Evolutionary conservation across 768 basidiomycete species (phyloP), one percentile per base, ranked within the genome.

Genomic region (Coprinellus micaceus): DNA sequence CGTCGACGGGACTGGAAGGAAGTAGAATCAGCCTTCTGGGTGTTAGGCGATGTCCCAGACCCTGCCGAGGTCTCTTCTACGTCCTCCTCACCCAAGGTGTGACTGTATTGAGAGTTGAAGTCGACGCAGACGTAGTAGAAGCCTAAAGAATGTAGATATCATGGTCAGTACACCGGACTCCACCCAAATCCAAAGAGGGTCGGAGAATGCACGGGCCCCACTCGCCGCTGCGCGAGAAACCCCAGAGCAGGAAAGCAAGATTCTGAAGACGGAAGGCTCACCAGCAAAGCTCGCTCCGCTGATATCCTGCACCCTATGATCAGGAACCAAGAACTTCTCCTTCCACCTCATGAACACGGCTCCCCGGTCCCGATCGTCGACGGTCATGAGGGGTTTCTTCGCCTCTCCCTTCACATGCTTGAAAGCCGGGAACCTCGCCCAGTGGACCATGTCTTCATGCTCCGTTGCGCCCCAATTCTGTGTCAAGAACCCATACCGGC

Each of bases 331-430:
- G 71, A 97, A 98, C 65, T 87, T 79, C 73, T 98, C 96, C 73
- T 98, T 98, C 89, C 94, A 95, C 58, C 96, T 79, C 88, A 98
- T 93, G 69, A 98, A 98, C 28, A 94, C 84, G 24, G 88, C 88
- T 1, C 88, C 87, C 48, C 88, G 81, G 64, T 89, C 86, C 40
- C 87, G 77, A 64, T 89, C 88, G 45, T 82, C 73, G 65, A 96
- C 86, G 40, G 89, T 91, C 69, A 91, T 65, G 59, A 85, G 80
- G 0, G 93, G 92, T 66, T 82, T 78, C 67, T 86, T 82, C 60
- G 94, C 80, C 65, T 95, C 91, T 58, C 82, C 77, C 68, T 85
- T 86, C 60, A 94, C 82, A 63, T 90, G 82, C 40, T 88, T 82
- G 72, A 95, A 94, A 22, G 93, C 87, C 37, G 92, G 92, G 74